Percentiles rank a stretch among this genome's conserved stretches.
phyloP scores from a whole-genome alignment of 2,329 filamentous ascomycete genomes.

The Ceratocystis eucalypticola region DNA sequence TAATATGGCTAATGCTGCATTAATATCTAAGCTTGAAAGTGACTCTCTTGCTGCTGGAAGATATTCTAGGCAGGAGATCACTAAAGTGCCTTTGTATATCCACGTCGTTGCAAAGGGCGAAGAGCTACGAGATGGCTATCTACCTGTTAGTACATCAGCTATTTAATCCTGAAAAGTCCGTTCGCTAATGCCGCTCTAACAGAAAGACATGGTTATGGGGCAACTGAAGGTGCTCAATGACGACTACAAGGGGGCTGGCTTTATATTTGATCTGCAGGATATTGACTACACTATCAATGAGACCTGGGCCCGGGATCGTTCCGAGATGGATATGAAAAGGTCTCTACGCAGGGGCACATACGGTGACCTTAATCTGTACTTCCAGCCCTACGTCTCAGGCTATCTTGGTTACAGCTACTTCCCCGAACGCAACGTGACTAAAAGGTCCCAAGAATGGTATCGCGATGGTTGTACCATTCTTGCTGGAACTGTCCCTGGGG shows the following conservation, averaged over 20 bases:
- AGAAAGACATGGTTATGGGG: slow-evolving; percentile 27
- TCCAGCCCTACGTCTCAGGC: slow-evolving; percentile 27
- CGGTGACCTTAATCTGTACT: slow-evolving; percentile 29
- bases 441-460: slow-evolving; percentile 27
- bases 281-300: slow-evolving; percentile 35
- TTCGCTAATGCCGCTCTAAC: not conserved
- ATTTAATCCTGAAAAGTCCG: not conserved
- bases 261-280: slow-evolving; percentile 33
- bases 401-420: slow-evolving; percentile 37
- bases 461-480: slow-evolving; percentile 31
- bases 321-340: slow-evolving; percentile 33
- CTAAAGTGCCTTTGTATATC: slow-evolving; percentile 28
- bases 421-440: slow-evolving; percentile 26
- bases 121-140: slow-evolving; percentile 25
- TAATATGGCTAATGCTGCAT: slow-evolving; percentile 20
- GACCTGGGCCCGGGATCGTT: slow-evolving; percentile 32
- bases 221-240: slow-evolving; percentile 36
- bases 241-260: slow-evolving; percentile 31
- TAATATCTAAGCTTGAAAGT: slow-evolving; percentile 20
- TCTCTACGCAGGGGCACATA: slow-evolving; percentile 35
- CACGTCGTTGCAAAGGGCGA: slow-evolving; percentile 28
- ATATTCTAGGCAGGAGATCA: slow-evolving; percentile 20
- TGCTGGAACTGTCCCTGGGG: slow-evolving; percentile 28
- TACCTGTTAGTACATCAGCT: slow-evolving; percentile 25
- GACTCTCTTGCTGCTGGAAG: slow-evolving; percentile 19